phyloP scores from a whole-genome alignment of 2,329 filamentous ascomycete species.

The Penicillium sp. region DNA sequence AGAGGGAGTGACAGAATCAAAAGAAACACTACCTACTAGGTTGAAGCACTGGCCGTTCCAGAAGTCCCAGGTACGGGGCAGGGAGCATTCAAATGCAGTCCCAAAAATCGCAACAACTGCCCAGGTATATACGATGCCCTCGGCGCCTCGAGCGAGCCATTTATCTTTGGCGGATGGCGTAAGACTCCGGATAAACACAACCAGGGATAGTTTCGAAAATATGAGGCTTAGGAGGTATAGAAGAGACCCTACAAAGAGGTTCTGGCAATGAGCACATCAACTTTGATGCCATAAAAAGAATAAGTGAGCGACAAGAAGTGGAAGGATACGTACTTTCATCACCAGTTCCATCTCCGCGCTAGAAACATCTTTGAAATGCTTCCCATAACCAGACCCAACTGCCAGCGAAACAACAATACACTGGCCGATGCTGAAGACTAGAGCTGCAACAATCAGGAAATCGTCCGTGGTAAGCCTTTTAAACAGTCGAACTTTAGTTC shows the following conservation, averaged over 20 bases:
- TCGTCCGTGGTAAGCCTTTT: slow-evolving; percentile 21
- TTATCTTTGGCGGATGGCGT: slow-evolving; percentile 20
- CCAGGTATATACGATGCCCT: slow-evolving; percentile 12
- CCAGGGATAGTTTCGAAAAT: slow-evolving; percentile 26
- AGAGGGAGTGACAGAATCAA: neutral
- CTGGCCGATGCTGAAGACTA: slow-evolving; percentile 20
- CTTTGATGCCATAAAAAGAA: neutral
- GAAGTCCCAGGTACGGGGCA: slow-evolving; percentile 20
- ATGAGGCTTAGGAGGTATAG: slow-evolving; percentile 21
- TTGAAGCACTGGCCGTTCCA: slow-evolving; percentile 19
- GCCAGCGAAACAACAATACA: slow-evolving; percentile 19
- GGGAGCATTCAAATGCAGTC: slow-evolving; percentile 19
- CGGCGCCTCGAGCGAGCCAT: slow-evolving; percentile 12
- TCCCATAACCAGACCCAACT: slow-evolving; percentile 24
- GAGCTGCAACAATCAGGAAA: slow-evolving; percentile 18
- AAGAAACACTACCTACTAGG: slow-evolving; percentile 9
- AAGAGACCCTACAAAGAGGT: slow-evolving; percentile 21
- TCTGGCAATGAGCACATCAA: slow-evolving; percentile 1
- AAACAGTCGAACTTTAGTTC: slow-evolving; percentile 23
- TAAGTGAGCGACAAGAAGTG: neutral
- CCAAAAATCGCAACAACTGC: slow-evolving; percentile 17
- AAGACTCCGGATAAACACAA: slow-evolving; percentile 21
- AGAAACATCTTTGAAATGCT: slow-evolving; percentile 15
- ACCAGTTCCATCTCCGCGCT: slow-evolving; percentile 13
- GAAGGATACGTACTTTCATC: slow-evolving; percentile 18